Evolutionary conservation across 306 rosid species (phyloP).

Genomic region (Rubus idaeus): DNA sequence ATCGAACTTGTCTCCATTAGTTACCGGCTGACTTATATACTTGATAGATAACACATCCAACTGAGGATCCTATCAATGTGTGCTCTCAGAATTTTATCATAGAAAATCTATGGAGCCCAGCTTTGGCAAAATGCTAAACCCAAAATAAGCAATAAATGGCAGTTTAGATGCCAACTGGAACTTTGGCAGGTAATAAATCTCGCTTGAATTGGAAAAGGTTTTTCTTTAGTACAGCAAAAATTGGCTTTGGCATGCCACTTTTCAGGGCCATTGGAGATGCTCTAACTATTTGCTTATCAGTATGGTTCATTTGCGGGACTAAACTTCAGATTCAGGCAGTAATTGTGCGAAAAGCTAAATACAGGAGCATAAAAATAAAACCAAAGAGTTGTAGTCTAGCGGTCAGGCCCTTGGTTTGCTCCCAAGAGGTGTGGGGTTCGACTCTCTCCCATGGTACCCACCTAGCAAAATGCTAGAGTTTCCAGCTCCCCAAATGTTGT

Average conservation of each 20-base stretch:
- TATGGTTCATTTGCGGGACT: not conserved
- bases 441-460: too few species aligned
- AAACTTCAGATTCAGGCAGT: not conserved
- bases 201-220: not conserved
- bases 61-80: not conserved
- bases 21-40: constrained; percentile 13
- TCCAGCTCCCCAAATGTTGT: too few species aligned
- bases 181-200: not conserved
- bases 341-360: not conserved
- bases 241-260: not conserved
- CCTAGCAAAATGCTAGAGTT: too few species aligned
- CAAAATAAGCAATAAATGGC: not conserved
- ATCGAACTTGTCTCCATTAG: not conserved
- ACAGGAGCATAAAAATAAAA: not conserved
- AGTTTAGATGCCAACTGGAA: not conserved
- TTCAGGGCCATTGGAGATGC: not conserved
- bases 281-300: not conserved
- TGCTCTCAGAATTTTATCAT: constrained; percentile 4
- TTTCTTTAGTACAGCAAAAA: not conserved
- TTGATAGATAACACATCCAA: constrained; percentile 4
- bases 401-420: too few species aligned
- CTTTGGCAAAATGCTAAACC: not conserved
- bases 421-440: too few species aligned
- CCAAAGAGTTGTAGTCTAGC: too few species aligned
- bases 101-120: not conserved